Percentiles rank a stretch among this genome's conserved stretches.
Conservation (phyloP, 176 grass and related monocot species). For the Tuctoria greenei region DNA sequence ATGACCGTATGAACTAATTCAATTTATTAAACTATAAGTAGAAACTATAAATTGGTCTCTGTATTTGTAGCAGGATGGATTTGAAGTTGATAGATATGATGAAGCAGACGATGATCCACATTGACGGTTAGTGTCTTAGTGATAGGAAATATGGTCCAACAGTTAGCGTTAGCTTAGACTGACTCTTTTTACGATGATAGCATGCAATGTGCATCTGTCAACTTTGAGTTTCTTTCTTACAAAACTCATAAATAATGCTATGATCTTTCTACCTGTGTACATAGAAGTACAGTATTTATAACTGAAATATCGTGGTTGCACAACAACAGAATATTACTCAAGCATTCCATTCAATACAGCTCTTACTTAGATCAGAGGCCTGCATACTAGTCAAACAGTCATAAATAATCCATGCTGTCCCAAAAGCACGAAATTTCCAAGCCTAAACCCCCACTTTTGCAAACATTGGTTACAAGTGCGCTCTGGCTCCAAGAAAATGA, state of each 20-base stretch:
- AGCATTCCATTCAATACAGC: neutral
- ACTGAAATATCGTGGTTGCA: neutral
- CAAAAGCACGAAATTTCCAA: constrained; percentile 23
- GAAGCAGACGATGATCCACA: neutral
- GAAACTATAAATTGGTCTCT: neutral
- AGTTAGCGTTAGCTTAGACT: neutral
- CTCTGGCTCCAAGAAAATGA: constrained; percentile 34
- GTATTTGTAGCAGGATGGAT: constrained; percentile 22
- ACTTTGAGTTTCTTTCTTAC: neutral
- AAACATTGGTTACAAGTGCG: constrained; percentile 35
- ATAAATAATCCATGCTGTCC: constrained; percentile 14
- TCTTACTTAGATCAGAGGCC: constrained; percentile 4
- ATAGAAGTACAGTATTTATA: neutral
- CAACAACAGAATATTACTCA: neutral
- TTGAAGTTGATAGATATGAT: neutral
- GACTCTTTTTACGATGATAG: neutral
- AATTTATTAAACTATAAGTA: neutral
- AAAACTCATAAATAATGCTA: neutral
- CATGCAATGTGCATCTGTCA: neutral
- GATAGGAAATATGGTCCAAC: constrained; percentile 9
- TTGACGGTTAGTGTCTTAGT: neutral
- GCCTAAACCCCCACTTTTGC: constrained; percentile 13
- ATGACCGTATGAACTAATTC: neutral
- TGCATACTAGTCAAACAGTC: constrained; percentile 34
- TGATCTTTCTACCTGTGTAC: neutral